A percentile compares a stretch with the other conserved stretches of the same genome.
phyloP scores from a whole-genome alignment of 176 grass and related monocot species.

The Lolium multiflorum region DNA sequence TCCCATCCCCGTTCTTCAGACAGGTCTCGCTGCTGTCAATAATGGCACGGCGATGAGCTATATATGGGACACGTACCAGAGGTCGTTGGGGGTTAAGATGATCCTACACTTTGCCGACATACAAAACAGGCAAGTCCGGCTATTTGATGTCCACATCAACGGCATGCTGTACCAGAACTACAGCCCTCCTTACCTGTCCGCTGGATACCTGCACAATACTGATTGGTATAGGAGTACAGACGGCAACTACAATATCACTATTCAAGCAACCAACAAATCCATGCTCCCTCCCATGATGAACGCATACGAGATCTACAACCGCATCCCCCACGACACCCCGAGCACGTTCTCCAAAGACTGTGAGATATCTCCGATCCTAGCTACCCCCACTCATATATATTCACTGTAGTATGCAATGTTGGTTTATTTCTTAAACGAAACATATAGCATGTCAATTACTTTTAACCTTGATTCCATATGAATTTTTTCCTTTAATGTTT shows the following conservation, averaged over 20 bases:
- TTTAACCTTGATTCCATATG: too few species aligned
- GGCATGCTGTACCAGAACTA: not conserved
- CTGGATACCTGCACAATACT: not conserved
- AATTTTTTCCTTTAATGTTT: too few species aligned
- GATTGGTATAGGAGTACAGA: not conserved
- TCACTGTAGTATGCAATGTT: too few species aligned
- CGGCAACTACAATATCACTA: slow-evolving; percentile 11
- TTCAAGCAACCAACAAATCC: not conserved
- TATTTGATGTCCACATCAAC: slow-evolving; percentile 11
- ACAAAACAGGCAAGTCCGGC: not conserved
- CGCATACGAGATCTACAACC: slow-evolving; percentile 12
- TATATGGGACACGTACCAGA: too few species aligned
- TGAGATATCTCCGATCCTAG: not conserved
- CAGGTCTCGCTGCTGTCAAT: too few species aligned
- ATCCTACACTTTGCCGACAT: too few species aligned
- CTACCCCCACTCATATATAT: too few species aligned
- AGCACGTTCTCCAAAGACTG: not conserved
- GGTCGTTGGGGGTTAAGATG: too few species aligned
- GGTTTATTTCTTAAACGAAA: too few species aligned
- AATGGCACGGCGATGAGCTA: too few species aligned
- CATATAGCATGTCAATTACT: too few species aligned
- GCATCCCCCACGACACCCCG: not conserved
- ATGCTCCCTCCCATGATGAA: slow-evolving; percentile 50
- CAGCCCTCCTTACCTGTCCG: not conserved
- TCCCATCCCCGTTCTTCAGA: too few species aligned